These are phyloP conservation scores for Apodospora peruviana DNA, from an alignment of 495 filamentous ascomycete species.

Conservation along the genomic window DNA sequence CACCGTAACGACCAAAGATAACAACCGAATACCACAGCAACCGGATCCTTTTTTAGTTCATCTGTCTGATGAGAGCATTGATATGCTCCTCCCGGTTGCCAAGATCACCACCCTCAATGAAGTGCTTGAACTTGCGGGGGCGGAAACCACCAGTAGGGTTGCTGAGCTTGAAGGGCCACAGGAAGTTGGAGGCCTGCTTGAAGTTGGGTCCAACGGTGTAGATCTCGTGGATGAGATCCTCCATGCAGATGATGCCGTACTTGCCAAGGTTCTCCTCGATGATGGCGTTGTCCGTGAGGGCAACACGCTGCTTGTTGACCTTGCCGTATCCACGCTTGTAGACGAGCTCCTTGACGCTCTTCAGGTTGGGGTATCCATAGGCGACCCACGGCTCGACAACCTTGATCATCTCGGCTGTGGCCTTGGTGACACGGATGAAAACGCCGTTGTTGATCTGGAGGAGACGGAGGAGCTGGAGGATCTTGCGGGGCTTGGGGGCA, in stretches of 20 bases:
- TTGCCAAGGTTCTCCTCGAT: constrained; percentile 95
- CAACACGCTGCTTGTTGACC: constrained; percentile 90
- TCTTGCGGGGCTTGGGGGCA: constrained; percentile 99
- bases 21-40: constrained; percentile 12
- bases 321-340: constrained; percentile 99
- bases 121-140: constrained; percentile 97
- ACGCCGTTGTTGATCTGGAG: constrained; percentile 99
- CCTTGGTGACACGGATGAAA: constrained; percentile 96
- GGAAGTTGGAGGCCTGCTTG: constrained; percentile 99
- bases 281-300: constrained; percentile 95
- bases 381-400: constrained; percentile 97
- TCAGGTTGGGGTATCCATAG: constrained; percentile 98
- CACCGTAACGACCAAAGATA: constrained; percentile 29
- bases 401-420: constrained; percentile 95
- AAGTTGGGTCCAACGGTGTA: constrained; percentile 98
- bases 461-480: constrained; percentile 96
- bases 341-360: constrained; percentile 96
- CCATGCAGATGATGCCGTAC: constrained; percentile 98
- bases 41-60: constrained; percentile 69
- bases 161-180: constrained; percentile 99
- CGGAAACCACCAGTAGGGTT: constrained; percentile 96
- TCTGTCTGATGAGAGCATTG: constrained; percentile 91
- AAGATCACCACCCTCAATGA: constrained; percentile 96
- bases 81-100: constrained; percentile 99
- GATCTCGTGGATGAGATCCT: constrained; percentile 99